Percentiles rank a stretch among this genome's conserved stretches.
phyloP scores from a whole-genome alignment of 2,329 filamentous ascomycete genomes.

The Blastomyces silverae region DNA sequence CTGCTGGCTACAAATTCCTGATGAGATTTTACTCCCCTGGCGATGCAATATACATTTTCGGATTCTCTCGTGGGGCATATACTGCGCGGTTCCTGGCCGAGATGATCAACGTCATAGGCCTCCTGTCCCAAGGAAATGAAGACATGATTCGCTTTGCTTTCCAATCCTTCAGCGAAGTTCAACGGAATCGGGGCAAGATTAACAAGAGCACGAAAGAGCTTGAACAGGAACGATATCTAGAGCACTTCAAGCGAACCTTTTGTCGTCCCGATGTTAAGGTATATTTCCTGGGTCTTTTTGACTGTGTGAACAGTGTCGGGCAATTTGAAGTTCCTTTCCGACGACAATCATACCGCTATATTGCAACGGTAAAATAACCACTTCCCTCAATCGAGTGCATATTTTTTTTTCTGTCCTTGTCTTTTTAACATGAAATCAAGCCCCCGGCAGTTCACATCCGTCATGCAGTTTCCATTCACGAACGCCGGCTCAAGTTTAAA shows the following conservation, averaged over 20 bases:
- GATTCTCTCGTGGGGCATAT: slow-evolving; percentile 49
- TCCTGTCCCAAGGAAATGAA: slow-evolving; percentile 49
- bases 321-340: slow-evolving; percentile 34
- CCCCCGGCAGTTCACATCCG: slow-evolving; percentile 44
- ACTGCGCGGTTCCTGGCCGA: slow-evolving; percentile 49
- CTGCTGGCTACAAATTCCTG: slow-evolving; percentile 49
- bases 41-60: slow-evolving; percentile 51
- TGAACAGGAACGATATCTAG: slow-evolving; percentile 28
- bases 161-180: slow-evolving; percentile 28
- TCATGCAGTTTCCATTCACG: slow-evolving; percentile 50
- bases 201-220: slow-evolving; percentile 21
- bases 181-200: slow-evolving; percentile 30
- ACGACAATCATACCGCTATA: slow-evolving; percentile 33
- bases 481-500: slow-evolving; percentile 52
- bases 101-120: slow-evolving; percentile 46
- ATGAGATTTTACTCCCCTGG: slow-evolving; percentile 50
- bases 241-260: slow-evolving; percentile 46
- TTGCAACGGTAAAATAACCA: slow-evolving; percentile 30
- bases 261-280: slow-evolving; percentile 44
- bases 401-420: background rate
- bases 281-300: slow-evolving; percentile 52
- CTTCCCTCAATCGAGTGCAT: slow-evolving; percentile 27
- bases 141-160: slow-evolving; percentile 50
- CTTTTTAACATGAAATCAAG: slow-evolving; percentile 17
- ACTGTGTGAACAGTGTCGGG: slow-evolving; percentile 48